These are phyloP conservation scores for Echinosophora koreensis DNA, from an alignment of 306 rosid genomes.

Conservation along the genomic window DNA sequence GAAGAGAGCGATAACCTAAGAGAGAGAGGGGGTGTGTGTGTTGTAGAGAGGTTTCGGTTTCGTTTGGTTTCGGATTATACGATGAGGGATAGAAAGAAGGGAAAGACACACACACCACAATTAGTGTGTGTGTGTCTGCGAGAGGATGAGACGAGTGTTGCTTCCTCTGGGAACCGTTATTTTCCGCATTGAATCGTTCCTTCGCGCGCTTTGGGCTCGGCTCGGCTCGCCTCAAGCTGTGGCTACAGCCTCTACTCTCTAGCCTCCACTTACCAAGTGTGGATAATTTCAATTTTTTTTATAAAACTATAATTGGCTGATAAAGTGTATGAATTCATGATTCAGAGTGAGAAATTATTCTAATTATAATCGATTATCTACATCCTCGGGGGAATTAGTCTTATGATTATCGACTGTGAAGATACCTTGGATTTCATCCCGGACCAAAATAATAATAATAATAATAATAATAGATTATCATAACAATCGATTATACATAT, in stretches of 20 bases:
- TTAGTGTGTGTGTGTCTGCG: neutral
- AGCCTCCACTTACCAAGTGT: too few relatives aligned
- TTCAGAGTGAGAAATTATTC: too few relatives aligned
- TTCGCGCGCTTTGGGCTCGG: constrained; percentile 51
- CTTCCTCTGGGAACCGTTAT: constrained; percentile 54
- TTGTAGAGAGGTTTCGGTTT: constrained; percentile 9
- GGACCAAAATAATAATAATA: too few relatives aligned
- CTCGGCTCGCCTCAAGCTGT: constrained; percentile 52
- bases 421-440: too few relatives aligned
- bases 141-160: constrained; percentile 55
- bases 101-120: constrained; percentile 31
- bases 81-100: constrained; percentile 41
- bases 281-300: too few relatives aligned
- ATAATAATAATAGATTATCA: too few relatives aligned
- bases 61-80: constrained; percentile 42
- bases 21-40: neutral
- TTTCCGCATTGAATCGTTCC: constrained; percentile 53
- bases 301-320: too few relatives aligned
- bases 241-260: neutral
- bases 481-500: too few relatives aligned
- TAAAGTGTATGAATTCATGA: too few relatives aligned
- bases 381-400: too few relatives aligned
- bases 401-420: too few relatives aligned
- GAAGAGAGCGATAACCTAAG: constrained; percentile 40
- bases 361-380: too few relatives aligned